phyloP scores from a whole-genome alignment of 1,284 basidiomycete species.

The Vanrija sp. region DNA sequence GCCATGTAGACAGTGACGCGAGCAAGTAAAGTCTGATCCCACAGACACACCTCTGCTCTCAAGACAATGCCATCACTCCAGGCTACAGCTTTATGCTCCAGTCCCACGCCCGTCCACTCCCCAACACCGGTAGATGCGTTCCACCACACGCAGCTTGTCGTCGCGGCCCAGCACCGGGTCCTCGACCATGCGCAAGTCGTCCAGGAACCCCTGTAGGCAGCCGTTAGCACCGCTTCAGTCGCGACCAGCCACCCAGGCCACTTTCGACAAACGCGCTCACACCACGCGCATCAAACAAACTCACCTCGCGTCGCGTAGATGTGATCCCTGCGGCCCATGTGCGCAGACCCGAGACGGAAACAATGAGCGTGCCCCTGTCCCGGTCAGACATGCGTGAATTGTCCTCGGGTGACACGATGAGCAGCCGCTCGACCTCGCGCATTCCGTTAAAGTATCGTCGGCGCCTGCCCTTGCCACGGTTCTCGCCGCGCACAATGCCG shows the following conservation, averaged over 20 bases:
- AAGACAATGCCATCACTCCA: neutral
- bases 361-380: slow-evolving; percentile 51
- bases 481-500: slow-evolving; percentile 52
- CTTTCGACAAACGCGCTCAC: neutral
- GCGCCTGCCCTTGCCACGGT: slow-evolving; percentile 43
- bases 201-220: slow-evolving; percentile 64
- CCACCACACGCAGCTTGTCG: slow-evolving; percentile 71
- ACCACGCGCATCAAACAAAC: slow-evolving; percentile 12
- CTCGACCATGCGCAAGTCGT: slow-evolving; percentile 81
- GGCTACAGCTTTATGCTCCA: neutral
- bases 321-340: slow-evolving; percentile 45
- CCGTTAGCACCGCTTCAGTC: neutral
- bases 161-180: slow-evolving; percentile 60
- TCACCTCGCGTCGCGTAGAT: slow-evolving; percentile 27
- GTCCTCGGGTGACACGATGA: slow-evolving; percentile 47
- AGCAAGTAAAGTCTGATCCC: no score
- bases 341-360: slow-evolving; percentile 47
- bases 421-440: slow-evolving; percentile 65
- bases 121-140: slow-evolving; percentile 91
- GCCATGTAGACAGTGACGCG: no score
- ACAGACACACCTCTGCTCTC: no score
- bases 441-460: slow-evolving; percentile 50
- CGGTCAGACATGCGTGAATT: slow-evolving; percentile 47
- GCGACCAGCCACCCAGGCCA: neutral
- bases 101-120: slow-evolving; percentile 45